phyloP scores from a whole-genome alignment of 176 grass and related monocot species.

The Bromus sterilis region DNA sequence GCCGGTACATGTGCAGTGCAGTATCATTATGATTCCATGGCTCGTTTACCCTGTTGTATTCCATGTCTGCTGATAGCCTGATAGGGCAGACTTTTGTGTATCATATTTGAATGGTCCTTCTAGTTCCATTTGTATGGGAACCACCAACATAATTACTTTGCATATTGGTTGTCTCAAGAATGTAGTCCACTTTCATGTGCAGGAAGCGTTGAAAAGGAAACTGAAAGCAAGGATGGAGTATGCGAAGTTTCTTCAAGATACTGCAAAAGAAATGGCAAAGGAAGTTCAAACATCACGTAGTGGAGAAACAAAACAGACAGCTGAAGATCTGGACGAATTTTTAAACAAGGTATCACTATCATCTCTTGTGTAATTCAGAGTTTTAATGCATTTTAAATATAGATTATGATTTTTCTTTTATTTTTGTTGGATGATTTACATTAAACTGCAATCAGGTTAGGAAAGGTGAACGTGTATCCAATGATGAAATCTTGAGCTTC shows the following conservation, averaged over 20 bases:
- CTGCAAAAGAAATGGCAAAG: constrained; percentile 95
- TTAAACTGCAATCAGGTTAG: constrained; percentile 64
- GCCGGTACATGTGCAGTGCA: neutral
- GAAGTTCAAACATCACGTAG: constrained; percentile 82
- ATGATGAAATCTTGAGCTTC: constrained; percentile 95
- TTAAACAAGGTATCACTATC: constrained; percentile 67
- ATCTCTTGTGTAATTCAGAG: neutral
- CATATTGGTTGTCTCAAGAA: neutral
- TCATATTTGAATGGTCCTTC: constrained; percentile 17
- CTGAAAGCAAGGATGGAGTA: constrained; percentile 92
- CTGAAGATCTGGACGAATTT: constrained; percentile 95
- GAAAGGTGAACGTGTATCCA: constrained; percentile 79
- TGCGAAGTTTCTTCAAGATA: constrained; percentile 98
- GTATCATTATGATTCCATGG: neutral
- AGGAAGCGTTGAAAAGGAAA: constrained; percentile 95
- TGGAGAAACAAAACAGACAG: constrained; percentile 86
- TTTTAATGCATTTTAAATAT: neutral
- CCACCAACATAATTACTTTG: neutral
- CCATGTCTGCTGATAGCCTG: neutral
- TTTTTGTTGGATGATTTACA: constrained; percentile 34
- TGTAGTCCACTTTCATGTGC: constrained; percentile 12
- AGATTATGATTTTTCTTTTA: neutral
- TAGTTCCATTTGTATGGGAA: neutral
- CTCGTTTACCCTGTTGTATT: neutral
- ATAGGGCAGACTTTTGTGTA: neutral